phyloP scores from a whole-genome alignment of 2,329 filamentous ascomycete species.

The Botrytis cinerea region DNA sequence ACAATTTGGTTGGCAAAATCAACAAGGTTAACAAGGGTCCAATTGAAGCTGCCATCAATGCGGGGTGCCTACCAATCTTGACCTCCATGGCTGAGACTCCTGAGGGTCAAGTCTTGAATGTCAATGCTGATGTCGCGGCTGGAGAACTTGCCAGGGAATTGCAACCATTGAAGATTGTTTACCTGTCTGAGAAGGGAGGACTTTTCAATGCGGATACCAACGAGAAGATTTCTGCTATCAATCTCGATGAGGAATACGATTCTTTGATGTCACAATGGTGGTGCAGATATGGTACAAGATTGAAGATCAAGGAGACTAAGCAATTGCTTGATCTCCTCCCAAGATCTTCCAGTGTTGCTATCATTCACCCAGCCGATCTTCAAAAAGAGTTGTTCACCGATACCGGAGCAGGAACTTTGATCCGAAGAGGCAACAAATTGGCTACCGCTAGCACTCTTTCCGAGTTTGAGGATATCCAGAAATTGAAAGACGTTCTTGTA shows the following conservation, averaged over 20 bases:
- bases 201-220: constrained; percentile 91
- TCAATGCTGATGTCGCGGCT: constrained; percentile 96
- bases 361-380: constrained; percentile 93
- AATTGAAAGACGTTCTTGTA: constrained; percentile 79
- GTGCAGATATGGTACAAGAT: constrained; percentile 90
- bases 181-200: constrained; percentile 96
- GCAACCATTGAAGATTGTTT: constrained; percentile 95
- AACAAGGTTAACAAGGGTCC: constrained; percentile 86
- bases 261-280: constrained; percentile 90
- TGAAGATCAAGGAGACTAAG: constrained; percentile 98
- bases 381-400: constrained; percentile 98
- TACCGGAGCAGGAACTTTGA: constrained; percentile 89
- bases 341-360: constrained; percentile 90
- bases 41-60: constrained; percentile 87
- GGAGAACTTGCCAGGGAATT: constrained; percentile 87
- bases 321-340: constrained; percentile 86
- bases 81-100: constrained; percentile 95
- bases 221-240: constrained; percentile 95
- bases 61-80: constrained; percentile 88
- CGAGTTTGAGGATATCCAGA: constrained; percentile 73
- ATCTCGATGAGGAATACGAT: constrained; percentile 94
- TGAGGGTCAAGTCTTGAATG: constrained; percentile 91
- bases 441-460: constrained; percentile 69
- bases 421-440: constrained; percentile 88
- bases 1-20: constrained; percentile 93